These are phyloP conservation scores for Brettanomyces nanus DNA, from an alignment of 805 yeast species.

Conservation along the genomic window DNA sequence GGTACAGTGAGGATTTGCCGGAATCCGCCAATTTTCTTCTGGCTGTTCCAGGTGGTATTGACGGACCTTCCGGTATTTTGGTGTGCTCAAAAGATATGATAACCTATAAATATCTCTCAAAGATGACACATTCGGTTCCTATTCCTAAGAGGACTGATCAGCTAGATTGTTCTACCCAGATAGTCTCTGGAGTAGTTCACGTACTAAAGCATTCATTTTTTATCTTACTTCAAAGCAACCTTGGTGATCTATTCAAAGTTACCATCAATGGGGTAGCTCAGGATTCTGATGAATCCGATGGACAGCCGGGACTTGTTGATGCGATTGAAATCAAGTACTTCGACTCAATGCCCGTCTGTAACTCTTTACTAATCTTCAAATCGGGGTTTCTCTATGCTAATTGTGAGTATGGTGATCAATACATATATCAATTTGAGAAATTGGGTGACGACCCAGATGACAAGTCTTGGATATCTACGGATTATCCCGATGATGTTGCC, in stretches of 20 bases:
- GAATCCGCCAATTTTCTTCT: constrained; percentile 43
- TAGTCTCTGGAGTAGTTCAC: constrained; percentile 58
- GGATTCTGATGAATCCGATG: constrained; percentile 23
- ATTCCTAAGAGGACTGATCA: constrained; percentile 42
- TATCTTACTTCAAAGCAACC: constrained; percentile 56
- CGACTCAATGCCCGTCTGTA: constrained; percentile 62
- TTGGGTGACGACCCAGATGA: constrained; percentile 50
- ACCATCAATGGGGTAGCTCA: constrained; percentile 39
- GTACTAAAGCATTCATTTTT: constrained; percentile 57
- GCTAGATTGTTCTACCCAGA: constrained; percentile 21
- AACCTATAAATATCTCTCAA: constrained; percentile 38
- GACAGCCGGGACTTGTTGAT: constrained; percentile 27
- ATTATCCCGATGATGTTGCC: constrained; percentile 28
- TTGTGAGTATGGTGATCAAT: constrained; percentile 52
- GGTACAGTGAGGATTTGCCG: constrained; percentile 33
- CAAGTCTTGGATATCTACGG: constrained; percentile 24
- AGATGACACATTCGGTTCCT: constrained; percentile 32
- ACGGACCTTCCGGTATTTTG: constrained; percentile 64
- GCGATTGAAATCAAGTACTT: constrained; percentile 55
- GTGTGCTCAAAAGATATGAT: constrained; percentile 52
- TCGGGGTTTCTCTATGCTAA: constrained; percentile 73
- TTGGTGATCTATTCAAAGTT: constrained; percentile 73
- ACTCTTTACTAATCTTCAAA: constrained; percentile 50
- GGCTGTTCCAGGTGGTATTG: constrained; percentile 65
- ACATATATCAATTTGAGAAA: constrained; percentile 69